Conservation (phyloP, 495 filamentous ascomycete genomes). For the Podospora comata region DNA sequence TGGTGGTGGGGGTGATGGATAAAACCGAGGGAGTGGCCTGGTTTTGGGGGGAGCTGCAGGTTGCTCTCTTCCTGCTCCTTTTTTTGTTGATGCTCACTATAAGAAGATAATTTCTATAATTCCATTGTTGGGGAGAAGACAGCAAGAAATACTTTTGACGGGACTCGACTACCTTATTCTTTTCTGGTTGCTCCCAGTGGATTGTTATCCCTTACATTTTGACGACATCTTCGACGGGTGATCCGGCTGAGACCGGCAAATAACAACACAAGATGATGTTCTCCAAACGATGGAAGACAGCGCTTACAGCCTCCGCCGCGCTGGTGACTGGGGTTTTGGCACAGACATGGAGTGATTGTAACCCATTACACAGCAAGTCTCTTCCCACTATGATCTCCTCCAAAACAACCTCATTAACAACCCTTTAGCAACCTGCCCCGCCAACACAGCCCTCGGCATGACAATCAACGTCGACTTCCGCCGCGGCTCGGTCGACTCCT, state of each 20-base stretch:
- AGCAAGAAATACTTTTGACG: too few species aligned
- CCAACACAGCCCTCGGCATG: constrained; percentile 78
- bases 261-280: constrained; percentile 15
- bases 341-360: constrained; percentile 38
- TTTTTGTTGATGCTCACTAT: too few species aligned
- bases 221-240: neutral
- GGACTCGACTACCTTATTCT: too few species aligned
- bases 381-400: neutral
- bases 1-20: neutral
- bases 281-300: constrained; percentile 21
- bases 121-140: too few species aligned
- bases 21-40: neutral
- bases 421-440: constrained; percentile 54
- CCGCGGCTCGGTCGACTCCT: constrained; percentile 64
- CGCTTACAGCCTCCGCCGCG: constrained; percentile 12
- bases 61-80: too few species aligned
- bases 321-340: constrained; percentile 20
- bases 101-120: too few species aligned
- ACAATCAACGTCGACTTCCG: constrained; percentile 79
- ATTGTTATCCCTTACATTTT: neutral
- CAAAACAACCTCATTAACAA: constrained; percentile 9
- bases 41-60: too few species aligned
- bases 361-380: constrained; percentile 31
- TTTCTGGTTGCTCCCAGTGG: too few species aligned
- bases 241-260: neutral